Percentiles rank a stretch among this genome's conserved stretches.
phyloP scores from a whole-genome alignment of 805 yeast genomes.

The Geotrichum ghanense region DNA sequence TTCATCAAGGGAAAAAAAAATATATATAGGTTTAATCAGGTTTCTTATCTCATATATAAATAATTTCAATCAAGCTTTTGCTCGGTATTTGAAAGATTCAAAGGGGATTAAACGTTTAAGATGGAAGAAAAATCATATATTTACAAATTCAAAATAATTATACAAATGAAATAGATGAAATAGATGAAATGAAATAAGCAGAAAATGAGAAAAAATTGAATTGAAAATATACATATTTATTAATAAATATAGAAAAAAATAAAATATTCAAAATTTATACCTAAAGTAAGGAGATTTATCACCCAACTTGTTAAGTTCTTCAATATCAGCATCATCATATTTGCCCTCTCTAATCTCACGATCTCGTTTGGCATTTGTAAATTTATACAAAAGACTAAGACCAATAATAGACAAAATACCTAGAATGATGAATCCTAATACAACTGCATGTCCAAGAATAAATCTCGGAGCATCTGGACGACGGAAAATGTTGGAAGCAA shows the following conservation, averaged over 20 bases:
- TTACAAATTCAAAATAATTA: too few relatives aligned
- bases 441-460: slow-evolving; percentile 36
- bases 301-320: slow-evolving; percentile 29
- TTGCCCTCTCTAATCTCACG: slow-evolving; percentile 22
- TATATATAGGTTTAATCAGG: too few relatives aligned
- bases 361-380: slow-evolving; percentile 18
- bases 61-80: too few relatives aligned
- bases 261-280: slow-evolving; percentile 14
- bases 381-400: slow-evolving; percentile 12
- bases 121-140: too few relatives aligned
- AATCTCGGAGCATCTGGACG: slow-evolving; percentile 40
- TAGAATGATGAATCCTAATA: slow-evolving; percentile 31
- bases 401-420: slow-evolving; percentile 14
- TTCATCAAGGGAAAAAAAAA: too few relatives aligned
- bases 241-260: too few relatives aligned
- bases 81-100: too few relatives aligned
- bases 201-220: too few relatives aligned
- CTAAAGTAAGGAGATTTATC: slow-evolving; percentile 32
- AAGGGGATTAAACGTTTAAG: too few relatives aligned
- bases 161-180: too few relatives aligned
- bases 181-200: too few relatives aligned
- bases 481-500: slow-evolving; percentile 41
- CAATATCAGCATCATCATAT: slow-evolving; percentile 20
- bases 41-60: too few relatives aligned
- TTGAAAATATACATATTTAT: neutral